phyloP scores from a whole-genome alignment of 2,329 filamentous ascomycete species.

The Fusarium napiforme region DNA sequence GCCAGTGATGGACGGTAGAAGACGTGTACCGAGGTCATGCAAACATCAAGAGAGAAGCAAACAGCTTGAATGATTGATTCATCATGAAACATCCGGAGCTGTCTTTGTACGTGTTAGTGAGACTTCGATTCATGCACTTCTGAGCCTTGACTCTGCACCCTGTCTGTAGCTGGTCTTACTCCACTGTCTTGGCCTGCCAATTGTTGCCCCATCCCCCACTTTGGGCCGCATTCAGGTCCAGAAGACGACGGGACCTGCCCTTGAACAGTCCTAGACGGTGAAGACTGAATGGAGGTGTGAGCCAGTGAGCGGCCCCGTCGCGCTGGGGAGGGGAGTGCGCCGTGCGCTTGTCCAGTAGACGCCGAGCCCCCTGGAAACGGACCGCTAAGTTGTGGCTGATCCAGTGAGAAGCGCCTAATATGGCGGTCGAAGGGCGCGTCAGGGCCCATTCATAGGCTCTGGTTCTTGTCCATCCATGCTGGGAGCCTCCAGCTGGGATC shows the following conservation, averaged over 20 bases:
- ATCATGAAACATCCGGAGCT: slow-evolving; percentile 32
- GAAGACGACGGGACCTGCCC: background rate
- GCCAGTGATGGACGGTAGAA: slow-evolving; percentile 14
- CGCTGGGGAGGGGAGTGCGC: background rate
- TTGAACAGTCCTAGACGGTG: slow-evolving; percentile 1
- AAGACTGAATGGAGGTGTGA: background rate
- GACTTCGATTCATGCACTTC: slow-evolving; percentile 18
- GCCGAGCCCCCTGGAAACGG: slow-evolving; percentile 13
- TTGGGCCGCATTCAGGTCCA: slow-evolving; percentile 36
- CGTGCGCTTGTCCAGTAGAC: slow-evolving; percentile 19
- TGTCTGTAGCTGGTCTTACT: slow-evolving; percentile 25
- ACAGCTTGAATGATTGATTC: slow-evolving; percentile 12
- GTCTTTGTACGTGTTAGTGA: background rate
- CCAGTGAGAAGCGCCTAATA: background rate
- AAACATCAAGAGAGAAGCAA: slow-evolving; percentile 14
- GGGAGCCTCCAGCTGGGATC: background rate
- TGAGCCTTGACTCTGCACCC: background rate
- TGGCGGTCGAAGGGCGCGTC: background rate
- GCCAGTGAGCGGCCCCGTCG: background rate
- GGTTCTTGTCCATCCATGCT: background rate
- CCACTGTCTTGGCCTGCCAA: slow-evolving; percentile 21
- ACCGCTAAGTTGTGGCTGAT: slow-evolving; percentile 11
- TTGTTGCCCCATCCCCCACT: slow-evolving; percentile 39
- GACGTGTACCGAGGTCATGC: slow-evolving; percentile 3
- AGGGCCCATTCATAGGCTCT: background rate